Evolutionary conservation across 2,329 filamentous ascomycete genomes (phyloP).

Genomic region (Chaetomiaceae sp.): DNA sequence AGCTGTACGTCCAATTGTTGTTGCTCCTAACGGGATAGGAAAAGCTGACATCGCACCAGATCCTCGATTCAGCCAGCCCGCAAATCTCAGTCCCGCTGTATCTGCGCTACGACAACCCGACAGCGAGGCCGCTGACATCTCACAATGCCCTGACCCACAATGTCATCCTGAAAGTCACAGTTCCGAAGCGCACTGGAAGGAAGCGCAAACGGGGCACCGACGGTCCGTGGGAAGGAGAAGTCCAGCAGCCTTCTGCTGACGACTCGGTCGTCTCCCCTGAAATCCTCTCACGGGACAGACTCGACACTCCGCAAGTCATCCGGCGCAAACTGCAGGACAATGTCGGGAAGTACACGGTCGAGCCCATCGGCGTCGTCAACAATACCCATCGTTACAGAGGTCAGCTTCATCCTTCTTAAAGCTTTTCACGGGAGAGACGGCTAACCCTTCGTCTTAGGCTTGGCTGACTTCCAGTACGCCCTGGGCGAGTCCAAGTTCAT

Average conservation of each 20-base stretch:
- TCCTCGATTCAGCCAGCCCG: slow-evolving; percentile 41
- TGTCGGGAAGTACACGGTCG: slow-evolving; percentile 58
- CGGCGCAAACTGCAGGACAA: slow-evolving; percentile 68
- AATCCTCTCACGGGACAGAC: slow-evolving; percentile 42
- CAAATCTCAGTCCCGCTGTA: slow-evolving; percentile 62
- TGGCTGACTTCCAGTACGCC: slow-evolving; percentile 84
- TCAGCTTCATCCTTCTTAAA: slow-evolving; percentile 28
- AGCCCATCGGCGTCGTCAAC: slow-evolving; percentile 67
- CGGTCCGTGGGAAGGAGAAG: slow-evolving; percentile 55
- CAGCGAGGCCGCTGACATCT: slow-evolving; percentile 73
- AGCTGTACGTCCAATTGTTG: slow-evolving; percentile 28
- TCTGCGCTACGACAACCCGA: slow-evolving; percentile 73
- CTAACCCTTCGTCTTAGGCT: slow-evolving; percentile 39
- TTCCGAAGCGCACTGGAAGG: slow-evolving; percentile 81
- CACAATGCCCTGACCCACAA: slow-evolving; percentile 74
- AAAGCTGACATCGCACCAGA: slow-evolving; percentile 30
- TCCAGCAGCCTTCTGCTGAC: slow-evolving; percentile 31
- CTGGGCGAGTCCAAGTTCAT: slow-evolving; percentile 66
- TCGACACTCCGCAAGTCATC: slow-evolving; percentile 52
- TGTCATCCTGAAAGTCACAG: slow-evolving; percentile 76
- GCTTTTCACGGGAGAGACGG: not conserved
- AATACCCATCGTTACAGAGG: slow-evolving; percentile 84
- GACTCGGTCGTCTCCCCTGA: slow-evolving; percentile 19
- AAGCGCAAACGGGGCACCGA: slow-evolving; percentile 77
- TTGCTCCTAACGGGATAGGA: not conserved